Evolutionary conservation across 495 filamentous ascomycete species (phyloP), one percentile per base, ranked within the genome.

Genomic region (Daldinia bambusicola): DNA sequence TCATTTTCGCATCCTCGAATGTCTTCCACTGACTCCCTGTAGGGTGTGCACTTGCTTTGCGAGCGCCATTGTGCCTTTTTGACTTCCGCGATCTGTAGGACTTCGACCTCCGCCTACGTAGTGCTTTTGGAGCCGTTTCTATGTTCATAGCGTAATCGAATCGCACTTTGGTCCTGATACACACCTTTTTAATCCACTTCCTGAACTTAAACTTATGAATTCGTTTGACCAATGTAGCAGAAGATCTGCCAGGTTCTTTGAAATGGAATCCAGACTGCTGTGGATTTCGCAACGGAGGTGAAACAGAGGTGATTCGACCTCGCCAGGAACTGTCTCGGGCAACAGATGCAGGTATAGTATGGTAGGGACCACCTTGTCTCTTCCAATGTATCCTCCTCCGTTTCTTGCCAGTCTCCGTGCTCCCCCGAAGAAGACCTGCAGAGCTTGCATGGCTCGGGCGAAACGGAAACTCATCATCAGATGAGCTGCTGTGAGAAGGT

Each of bases 121-220:
- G 30, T 30, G 30, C 8, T 18, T 56, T 61, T 14, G 56, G 41
- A 7, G 66, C 55, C 7, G 37, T 10, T 41, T 68, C 70, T 10
- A 41, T 7, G 36, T 41, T 69, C 22, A 63, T 69, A 50, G 34
- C 68, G 40, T 60, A 65, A 38, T 71, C 62, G 38, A 75, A 74
- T 1, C 68, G 73, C 32, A 72, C 73, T 22, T 66, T 75, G 8
- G 73, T 74, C 26, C 63, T 60, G 30, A 69, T 58, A 48, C 63
- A 74, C 45, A 72, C 70, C 18, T 67, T 71, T 53, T 67, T 71
- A 9, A 71, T 63, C 75, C 75, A 77, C 38, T 66, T 71, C 20
- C 55, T 57, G 38, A 75, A 32, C 26, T 71, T 72, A 59, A 74
- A 64, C 40, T 66, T 75, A 38, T 74, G 67, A 13, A 74, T 55